Conservation (phyloP, 73 alveolate genomes). For the Paramecium bursaria region DNA sequence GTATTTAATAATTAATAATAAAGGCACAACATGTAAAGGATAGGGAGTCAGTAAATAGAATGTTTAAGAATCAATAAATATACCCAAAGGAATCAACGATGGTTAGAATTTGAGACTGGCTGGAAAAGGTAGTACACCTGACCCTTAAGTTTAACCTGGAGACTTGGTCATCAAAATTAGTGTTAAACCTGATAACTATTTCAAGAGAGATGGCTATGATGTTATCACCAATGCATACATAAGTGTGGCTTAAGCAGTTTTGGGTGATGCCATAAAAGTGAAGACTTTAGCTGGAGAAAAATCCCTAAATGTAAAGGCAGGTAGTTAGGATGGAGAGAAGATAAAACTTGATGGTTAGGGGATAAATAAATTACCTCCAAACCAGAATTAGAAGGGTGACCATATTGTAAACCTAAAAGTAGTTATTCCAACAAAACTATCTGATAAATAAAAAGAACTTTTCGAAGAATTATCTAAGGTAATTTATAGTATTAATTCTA, state of each 20-base stretch:
- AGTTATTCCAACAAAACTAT: constrained; percentile 16
- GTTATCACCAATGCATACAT: constrained; percentile 75
- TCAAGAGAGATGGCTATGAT: constrained; percentile 87
- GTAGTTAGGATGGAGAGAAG: constrained; percentile 81
- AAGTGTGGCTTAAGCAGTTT: constrained; percentile 79
- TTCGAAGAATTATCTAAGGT: constrained; percentile 23
- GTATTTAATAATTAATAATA: constrained; percentile 47
- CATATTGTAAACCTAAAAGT: neutral
- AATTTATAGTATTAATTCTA: neutral
- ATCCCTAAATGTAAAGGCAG: constrained; percentile 78
- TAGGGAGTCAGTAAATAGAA: constrained; percentile 67
- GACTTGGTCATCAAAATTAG: constrained; percentile 79
- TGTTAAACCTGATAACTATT: constrained; percentile 78
- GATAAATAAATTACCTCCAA: constrained; percentile 25
- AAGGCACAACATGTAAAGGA: constrained; percentile 81
- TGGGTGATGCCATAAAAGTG: constrained; percentile 80
- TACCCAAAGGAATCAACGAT: constrained; percentile 89
- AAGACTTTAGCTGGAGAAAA: constrained; percentile 85
- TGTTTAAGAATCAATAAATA: constrained; percentile 77
- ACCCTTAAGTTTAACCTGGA: constrained; percentile 84
- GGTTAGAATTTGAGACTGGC: constrained; percentile 83
- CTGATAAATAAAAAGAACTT: constrained; percentile 15
- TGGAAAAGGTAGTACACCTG: constrained; percentile 81
- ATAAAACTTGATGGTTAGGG: constrained; percentile 74
- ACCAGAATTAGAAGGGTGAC: constrained; percentile 41